Conservation (phyloP, 495 filamentous ascomycete species). For the Xanthoparmelia taractica region DNA sequence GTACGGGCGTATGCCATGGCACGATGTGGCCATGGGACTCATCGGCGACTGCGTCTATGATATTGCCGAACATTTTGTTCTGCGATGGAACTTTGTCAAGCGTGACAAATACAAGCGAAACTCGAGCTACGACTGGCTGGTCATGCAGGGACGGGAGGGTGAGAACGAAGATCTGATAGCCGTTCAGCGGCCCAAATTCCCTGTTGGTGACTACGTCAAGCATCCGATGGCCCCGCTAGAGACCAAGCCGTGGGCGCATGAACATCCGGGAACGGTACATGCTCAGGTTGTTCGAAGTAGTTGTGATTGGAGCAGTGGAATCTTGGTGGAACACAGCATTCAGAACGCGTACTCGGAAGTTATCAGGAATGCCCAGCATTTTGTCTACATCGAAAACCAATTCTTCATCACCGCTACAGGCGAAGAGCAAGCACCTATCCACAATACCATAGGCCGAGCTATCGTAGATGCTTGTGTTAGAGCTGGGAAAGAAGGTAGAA, state of each 20-base stretch:
- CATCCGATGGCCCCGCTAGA: slow-evolving; percentile 65
- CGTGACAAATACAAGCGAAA: slow-evolving; percentile 95
- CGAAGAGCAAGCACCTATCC: slow-evolving; percentile 72
- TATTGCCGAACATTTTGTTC: slow-evolving; percentile 92
- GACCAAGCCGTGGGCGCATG: slow-evolving; percentile 40
- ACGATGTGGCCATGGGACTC: slow-evolving; percentile 86
- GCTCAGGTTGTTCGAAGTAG: slow-evolving; percentile 83
- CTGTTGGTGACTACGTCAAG: slow-evolving; percentile 75
- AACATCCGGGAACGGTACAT: slow-evolving; percentile 60
- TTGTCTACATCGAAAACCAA: slow-evolving; percentile 95
- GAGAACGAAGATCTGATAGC: slow-evolving; percentile 75
- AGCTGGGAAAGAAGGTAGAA: slow-evolving; percentile 74
- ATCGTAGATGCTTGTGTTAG: slow-evolving; percentile 84
- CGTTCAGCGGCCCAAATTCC: slow-evolving; percentile 77
- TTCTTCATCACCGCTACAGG: slow-evolving; percentile 96
- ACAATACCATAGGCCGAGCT: slow-evolving; percentile 76
- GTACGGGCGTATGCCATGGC: slow-evolving; percentile 95
- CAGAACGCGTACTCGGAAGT: slow-evolving; percentile 85
- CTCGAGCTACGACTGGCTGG: slow-evolving; percentile 70
- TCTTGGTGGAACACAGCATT: slow-evolving; percentile 80
- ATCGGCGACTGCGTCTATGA: slow-evolving; percentile 86
- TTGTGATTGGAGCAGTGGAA: slow-evolving; percentile 91
- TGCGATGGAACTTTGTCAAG: slow-evolving; percentile 95
- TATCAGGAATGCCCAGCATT: slow-evolving; percentile 79
- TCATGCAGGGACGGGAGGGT: slow-evolving; percentile 69